phyloP scores from a whole-genome alignment of 768 basidiomycete species.

The Mycena indigotica region DNA sequence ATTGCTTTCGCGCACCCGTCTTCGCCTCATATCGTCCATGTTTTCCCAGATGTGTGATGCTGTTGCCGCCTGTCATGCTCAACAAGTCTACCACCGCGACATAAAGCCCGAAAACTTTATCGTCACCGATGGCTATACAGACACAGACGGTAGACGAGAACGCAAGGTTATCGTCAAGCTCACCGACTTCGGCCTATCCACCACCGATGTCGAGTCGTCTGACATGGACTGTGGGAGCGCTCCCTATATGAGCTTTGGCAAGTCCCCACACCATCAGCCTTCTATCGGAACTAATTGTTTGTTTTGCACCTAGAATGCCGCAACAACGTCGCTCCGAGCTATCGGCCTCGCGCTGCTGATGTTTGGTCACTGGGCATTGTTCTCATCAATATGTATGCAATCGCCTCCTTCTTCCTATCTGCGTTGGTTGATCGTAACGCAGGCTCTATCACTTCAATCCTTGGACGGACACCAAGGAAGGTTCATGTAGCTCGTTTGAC shows the following conservation, averaged over 20 bases:
- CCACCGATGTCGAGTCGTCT: slow-evolving; percentile 81
- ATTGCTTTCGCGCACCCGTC: slow-evolving; percentile 82
- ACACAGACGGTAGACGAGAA: slow-evolving; percentile 62
- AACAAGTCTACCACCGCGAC: slow-evolving; percentile 91
- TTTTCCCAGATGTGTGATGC: slow-evolving; percentile 99
- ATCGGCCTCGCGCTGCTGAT: slow-evolving; percentile 92
- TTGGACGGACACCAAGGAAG: slow-evolving; percentile 92
- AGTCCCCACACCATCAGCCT: slow-evolving; percentile 29
- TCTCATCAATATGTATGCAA: slow-evolving; percentile 88
- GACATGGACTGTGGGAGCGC: slow-evolving; percentile 99
- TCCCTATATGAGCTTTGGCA: slow-evolving; percentile 98
- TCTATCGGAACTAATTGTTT: slow-evolving; percentile 18
- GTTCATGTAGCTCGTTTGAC: slow-evolving; percentile 79
- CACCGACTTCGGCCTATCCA: slow-evolving; percentile 94
- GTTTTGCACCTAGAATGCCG: slow-evolving; percentile 74
- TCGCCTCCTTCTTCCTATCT: background rate
- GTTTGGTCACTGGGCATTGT: slow-evolving; percentile 99
- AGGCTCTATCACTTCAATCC: slow-evolving; percentile 98
- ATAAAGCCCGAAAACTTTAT: slow-evolving; percentile 99
- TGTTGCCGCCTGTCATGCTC: slow-evolving; percentile 90
- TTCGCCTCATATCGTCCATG: slow-evolving; percentile 95
- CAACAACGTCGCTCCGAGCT: slow-evolving; percentile 94
- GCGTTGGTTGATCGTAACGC: slow-evolving; percentile 17
- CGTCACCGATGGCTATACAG: slow-evolving; percentile 78
- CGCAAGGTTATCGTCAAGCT: slow-evolving; percentile 95